Conservation (phyloP, 495 filamentous ascomycete species). For the Wilcoxina mikolae region DNA sequence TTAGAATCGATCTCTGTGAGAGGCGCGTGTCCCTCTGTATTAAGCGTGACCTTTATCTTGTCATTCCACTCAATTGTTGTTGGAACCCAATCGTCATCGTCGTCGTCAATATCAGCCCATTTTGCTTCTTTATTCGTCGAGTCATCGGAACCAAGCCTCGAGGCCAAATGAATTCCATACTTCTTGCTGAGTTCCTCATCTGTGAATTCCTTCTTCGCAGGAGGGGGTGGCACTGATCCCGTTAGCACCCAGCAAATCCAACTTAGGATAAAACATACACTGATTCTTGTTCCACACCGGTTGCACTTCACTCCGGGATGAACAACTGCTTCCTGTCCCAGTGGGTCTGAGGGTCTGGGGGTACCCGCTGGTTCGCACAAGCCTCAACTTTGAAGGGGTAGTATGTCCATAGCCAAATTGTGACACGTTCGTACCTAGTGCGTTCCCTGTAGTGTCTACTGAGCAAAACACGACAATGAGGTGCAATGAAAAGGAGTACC, state of each 20-base stretch:
- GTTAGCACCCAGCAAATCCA: conserved; percentile 23
- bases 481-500: too few relatives aligned
- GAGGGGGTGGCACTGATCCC: conserved; percentile 47
- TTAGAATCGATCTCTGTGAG: conserved; percentile 25
- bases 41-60: conserved; percentile 64
- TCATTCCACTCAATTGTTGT: conserved; percentile 96
- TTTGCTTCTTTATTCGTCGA: conserved; percentile 68
- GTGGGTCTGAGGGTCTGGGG: conserved; percentile 30
- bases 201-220: conserved; percentile 79
- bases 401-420: conserved; percentile 9
- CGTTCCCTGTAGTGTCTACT: neutral
- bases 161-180: conserved; percentile 92
- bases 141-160: conserved; percentile 68
- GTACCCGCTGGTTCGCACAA: conserved; percentile 20
- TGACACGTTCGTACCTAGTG: conserved; percentile 2
- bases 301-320: conserved; percentile 41
- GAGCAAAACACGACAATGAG: neutral
- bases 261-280: conserved; percentile 50
- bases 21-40: conserved; percentile 28
- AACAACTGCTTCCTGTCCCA: conserved; percentile 34
- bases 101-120: conserved; percentile 98
- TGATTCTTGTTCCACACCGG: conserved; percentile 95
- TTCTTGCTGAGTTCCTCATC: conserved; percentile 94
- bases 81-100: conserved; percentile 95
- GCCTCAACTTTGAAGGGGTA: conserved; percentile 22